These are phyloP conservation scores for Chaetomium globosum DNA, from an alignment of 2,329 filamentous ascomycete species.

Conservation along the genomic window DNA sequence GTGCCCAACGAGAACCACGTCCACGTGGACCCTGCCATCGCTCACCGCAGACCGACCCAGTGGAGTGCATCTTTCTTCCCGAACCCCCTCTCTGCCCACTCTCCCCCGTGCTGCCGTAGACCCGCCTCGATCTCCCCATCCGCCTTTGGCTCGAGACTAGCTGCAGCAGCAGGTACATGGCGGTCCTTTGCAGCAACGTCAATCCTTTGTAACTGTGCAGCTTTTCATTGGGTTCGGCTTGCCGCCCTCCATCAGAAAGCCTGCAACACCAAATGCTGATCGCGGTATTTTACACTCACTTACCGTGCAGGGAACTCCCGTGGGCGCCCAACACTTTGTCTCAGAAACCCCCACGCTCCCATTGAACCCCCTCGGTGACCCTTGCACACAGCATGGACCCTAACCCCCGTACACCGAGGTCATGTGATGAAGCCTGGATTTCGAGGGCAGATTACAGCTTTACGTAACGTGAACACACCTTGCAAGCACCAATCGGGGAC, in stretches of 20 bases:
- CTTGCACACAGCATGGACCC: slow-evolving; percentile 7
- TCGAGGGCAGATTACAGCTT: slow-evolving; percentile 8
- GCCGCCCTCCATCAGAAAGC: not conserved
- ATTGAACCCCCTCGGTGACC: too few species aligned
- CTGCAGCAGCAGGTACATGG: not conserved
- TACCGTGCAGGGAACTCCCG: not conserved
- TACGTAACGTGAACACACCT: slow-evolving; percentile 22
- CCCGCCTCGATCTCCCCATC: not conserved
- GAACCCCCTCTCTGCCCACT: not conserved
- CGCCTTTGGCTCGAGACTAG: not conserved
- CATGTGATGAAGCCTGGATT: slow-evolving; percentile 5
- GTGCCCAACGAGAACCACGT: slow-evolving; percentile 15
- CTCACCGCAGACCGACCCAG: slow-evolving; percentile 29
- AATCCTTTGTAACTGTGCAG: not conserved
- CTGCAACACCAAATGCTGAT: not conserved
- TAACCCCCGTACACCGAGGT: slow-evolving; percentile 8
- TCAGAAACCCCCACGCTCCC: slow-evolving; percentile 21
- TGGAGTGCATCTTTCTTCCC: slow-evolving; percentile 18
- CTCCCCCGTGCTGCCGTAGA: not conserved
- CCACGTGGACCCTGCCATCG: slow-evolving; percentile 30
- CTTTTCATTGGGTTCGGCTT: not conserved
- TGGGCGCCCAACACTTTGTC: not conserved
- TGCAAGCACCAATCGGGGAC: slow-evolving; percentile 8
- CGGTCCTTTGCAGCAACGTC: not conserved
- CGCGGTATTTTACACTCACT: slow-evolving; percentile 12